A percentile compares a stretch with the other conserved stretches of the same genome.
Conservation (phyloP, 495 filamentous ascomycete genomes). For the Chaetomium tenue region DNA sequence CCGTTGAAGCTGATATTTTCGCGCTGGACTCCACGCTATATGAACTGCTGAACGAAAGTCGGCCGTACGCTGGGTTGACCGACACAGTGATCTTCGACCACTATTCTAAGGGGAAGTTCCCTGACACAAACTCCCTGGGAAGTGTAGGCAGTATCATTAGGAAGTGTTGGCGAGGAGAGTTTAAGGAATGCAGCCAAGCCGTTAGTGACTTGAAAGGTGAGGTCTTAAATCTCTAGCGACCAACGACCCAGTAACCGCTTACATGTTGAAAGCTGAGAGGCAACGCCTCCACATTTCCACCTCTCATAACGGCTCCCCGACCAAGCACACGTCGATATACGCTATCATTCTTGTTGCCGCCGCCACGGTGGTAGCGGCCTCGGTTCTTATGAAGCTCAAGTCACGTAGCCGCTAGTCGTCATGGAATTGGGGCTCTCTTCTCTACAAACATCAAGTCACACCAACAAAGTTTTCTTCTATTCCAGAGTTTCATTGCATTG, state of each 20-base stretch:
- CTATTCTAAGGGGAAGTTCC: neutral
- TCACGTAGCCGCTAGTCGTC: no score
- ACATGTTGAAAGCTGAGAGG: neutral
- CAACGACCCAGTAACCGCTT: neutral
- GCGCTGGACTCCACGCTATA: neutral
- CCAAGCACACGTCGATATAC: neutral
- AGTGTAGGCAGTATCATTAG: neutral
- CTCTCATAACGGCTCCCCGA: neutral
- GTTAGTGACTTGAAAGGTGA: constrained; percentile 3
- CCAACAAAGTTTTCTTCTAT: no score
- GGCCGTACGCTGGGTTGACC: neutral
- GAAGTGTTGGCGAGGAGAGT: constrained; percentile 5
- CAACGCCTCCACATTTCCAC: neutral
- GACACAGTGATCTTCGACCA: neutral
- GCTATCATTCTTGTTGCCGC: neutral
- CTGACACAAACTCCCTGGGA: neutral
- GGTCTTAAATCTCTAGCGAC: neutral
- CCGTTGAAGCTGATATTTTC: constrained; percentile 3
- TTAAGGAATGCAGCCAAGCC: neutral
- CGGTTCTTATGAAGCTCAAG: neutral
- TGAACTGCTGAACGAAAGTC: constrained; percentile 4
- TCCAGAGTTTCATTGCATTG: no score
- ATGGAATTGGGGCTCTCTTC: no score
- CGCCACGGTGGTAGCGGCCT: neutral
- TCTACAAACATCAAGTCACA: no score